A percentile compares a stretch with the other conserved stretches of the same genome.
These are phyloP conservation scores for Tulasnella sp. DNA, from an alignment of 768 basidiomycete genomes.

Conservation along the genomic window DNA sequence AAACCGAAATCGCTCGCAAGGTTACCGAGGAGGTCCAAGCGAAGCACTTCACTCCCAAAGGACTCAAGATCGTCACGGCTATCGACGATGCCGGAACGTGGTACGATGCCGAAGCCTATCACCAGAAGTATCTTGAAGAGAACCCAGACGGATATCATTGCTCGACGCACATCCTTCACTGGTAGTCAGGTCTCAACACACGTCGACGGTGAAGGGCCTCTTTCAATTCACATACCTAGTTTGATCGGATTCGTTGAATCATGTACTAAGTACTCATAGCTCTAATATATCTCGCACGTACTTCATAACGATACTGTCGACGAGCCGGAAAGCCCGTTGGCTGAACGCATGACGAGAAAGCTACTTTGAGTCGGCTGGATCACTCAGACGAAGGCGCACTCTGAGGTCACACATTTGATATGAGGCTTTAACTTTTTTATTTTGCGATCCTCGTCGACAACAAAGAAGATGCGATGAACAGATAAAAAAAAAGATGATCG, in stretches of 20 bases:
- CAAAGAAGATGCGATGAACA: not conserved
- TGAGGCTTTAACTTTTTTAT: constrained; percentile 19
- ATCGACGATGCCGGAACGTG: constrained; percentile 71
- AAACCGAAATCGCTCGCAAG: constrained; percentile 67
- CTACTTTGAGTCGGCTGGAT: too few species aligned
- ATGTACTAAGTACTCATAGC: not conserved
- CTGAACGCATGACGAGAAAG: not conserved
- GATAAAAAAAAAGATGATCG: constrained; percentile 13
- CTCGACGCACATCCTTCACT: constrained; percentile 82
- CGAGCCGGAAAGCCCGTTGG: not conserved
- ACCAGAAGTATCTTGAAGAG: constrained; percentile 73
- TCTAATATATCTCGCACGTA: not conserved
- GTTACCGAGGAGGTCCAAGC: constrained; percentile 83
- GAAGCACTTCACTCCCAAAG: constrained; percentile 76
- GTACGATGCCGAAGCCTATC: constrained; percentile 56
- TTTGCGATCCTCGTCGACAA: not conserved
- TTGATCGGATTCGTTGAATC: not conserved
- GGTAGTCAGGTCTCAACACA: constrained; percentile 50
- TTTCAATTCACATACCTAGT: too few species aligned
- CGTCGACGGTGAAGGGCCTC: not conserved
- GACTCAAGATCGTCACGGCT: constrained; percentile 75
- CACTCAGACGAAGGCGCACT: not conserved
- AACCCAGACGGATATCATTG: constrained; percentile 92
- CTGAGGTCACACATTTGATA: not conserved
- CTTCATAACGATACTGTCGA: not conserved